Evolutionary conservation across 805 yeast species (phyloP).

Genomic region (Saccharomycopsis sp.): DNA sequence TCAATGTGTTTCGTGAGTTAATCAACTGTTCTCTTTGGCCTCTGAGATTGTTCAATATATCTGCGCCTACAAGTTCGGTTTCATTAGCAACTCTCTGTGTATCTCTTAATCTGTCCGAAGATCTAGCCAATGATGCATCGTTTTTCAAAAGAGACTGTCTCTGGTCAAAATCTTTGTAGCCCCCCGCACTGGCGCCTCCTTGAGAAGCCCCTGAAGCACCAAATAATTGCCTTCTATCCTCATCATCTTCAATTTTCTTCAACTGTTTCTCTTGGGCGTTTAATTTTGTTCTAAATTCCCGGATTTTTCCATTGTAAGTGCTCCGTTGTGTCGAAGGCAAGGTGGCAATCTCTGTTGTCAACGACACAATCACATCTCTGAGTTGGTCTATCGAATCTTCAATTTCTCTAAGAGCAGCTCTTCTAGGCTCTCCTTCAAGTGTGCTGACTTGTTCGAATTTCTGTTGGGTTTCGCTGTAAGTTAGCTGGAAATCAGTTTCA

Average conservation of each 20-base stretch:
- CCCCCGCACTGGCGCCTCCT: conserved; percentile 26
- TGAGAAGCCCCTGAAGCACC: conserved; percentile 38
- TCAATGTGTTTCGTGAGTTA: conserved; percentile 77
- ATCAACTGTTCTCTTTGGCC: conserved; percentile 90
- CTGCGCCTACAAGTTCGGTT: conserved; percentile 87
- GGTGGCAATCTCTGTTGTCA: conserved; percentile 79
- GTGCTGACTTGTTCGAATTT: conserved; percentile 51
- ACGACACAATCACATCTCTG: conserved; percentile 75
- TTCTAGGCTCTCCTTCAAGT: conserved; percentile 46
- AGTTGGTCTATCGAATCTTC: conserved; percentile 75
- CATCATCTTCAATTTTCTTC: conserved; percentile 55
- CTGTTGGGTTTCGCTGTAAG: conserved; percentile 62
- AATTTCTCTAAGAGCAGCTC: conserved; percentile 48
- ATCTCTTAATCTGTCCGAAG: conserved; percentile 77
- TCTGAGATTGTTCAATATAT: conserved; percentile 78
- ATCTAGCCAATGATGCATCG: conserved; percentile 73
- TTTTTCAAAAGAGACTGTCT: conserved; percentile 74
- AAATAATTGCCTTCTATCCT: conserved; percentile 66
- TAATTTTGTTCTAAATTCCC: conserved; percentile 58
- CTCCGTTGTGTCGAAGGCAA: conserved; percentile 72
- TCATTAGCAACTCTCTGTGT: conserved; percentile 88
- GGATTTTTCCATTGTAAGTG: conserved; percentile 62
- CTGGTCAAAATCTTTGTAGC: conserved; percentile 37
- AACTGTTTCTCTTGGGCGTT: conserved; percentile 52
- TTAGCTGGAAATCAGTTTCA: conserved; percentile 66